Evolutionary conservation across 352 stramenopile genomes (phyloP), one percentile per base, ranked within the genome.

Genomic region (Aphanomyces stellatus): DNA sequence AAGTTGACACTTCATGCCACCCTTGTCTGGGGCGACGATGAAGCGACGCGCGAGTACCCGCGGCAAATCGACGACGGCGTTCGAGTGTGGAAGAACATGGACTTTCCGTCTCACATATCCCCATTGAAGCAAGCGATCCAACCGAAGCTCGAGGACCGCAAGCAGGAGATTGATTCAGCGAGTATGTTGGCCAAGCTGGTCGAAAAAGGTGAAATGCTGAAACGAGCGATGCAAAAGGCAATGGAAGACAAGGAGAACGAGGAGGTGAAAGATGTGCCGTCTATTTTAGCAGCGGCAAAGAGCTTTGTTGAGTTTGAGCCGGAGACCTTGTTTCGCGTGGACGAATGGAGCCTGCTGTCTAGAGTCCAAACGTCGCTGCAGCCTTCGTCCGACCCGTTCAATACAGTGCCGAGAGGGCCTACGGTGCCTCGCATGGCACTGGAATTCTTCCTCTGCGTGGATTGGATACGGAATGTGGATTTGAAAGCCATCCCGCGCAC

Each of bases 241-340:
- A 46, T 67, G 22, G 34, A 64, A 13, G 22, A 48, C 22, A 11
- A 56, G 6, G 34, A 65, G 7, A n/a, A 49, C 30, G 19, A 13
- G 24, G 13, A 15, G 11, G 10, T 13, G 6, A 49, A 43, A 3
- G 60, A 67, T 34, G 33, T 67, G 5, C 37, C 33, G 11, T 42
- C 60, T 15, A 51, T 67, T 10, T 34, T 67, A 10, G 60, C 60
- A 24, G 37, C 60, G 11, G 60, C 60, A 22, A 67, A 67, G 22
- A 67, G 60, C n/a, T 46, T 67, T 51, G 60, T 27, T n/a, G n/a
- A n/a, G n/a, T n/a, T n/a, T n/a, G n/a, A n/a, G n/a, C n/a, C n/a
- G n/a, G n/a, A n/a, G n/a, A n/a, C n/a, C n/a, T n/a, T n/a, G n/a
- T n/a, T n/a, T n/a, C n/a, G n/a, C n/a, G n/a, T n/a, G n/a, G n/a